Base-by-base conservation (phyloP, 768 basidiomycete genomes). In the Mycena albidolilacea region DNA sequence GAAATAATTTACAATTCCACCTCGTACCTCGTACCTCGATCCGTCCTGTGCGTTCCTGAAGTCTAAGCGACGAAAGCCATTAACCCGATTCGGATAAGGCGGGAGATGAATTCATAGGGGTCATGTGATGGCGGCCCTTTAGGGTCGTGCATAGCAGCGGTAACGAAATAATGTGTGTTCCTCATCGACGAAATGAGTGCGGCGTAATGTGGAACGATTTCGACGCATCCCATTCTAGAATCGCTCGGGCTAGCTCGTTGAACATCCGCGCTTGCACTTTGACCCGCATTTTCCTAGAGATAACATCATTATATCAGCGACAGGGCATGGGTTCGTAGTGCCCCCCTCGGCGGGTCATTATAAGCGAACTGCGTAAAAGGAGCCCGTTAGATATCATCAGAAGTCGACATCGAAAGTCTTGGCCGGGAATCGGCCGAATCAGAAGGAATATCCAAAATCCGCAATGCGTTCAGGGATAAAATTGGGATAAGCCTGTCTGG, bases 171-270 rank as follows among this genome's bases (percentile, higher is more conserved):
- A 52, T 21, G n/a, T 19, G n/a, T 21, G 50, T 52, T 52, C 50
- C 50, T 52, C n/a, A 52, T 52, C 50, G 19, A 52, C n/a, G 50
- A 52, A 23, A 52, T 52, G 50, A 52, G 21, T 19, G n/a, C 19
- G 21, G 19, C 50, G 50, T 21, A 52, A 5, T 52, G 19, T 52
- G 50, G 11, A 52, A 52, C 50, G 7, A 52, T 52, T 21, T 21
- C 50, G 21, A 52, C 15, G 1, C 46, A 10, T 48, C 10, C 46
- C 15, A 48, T 17, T 48, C 46, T 48, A n/a, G 1, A 52, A 19
- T 52, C 50, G 50, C 50, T 52, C 50, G 50, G 50, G 50, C n/a
- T n/a, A 52, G n/a, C 50, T 52, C 50, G n/a, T 52, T 52, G 50
- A 21, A 1, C n/a, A 23, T 23, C 23, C 23, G 23, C 23, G 23